These are phyloP conservation scores for Kalanchoe fedtschenkoi DNA, from an alignment of 164 flowering plant species.

Conservation along the genomic window DNA sequence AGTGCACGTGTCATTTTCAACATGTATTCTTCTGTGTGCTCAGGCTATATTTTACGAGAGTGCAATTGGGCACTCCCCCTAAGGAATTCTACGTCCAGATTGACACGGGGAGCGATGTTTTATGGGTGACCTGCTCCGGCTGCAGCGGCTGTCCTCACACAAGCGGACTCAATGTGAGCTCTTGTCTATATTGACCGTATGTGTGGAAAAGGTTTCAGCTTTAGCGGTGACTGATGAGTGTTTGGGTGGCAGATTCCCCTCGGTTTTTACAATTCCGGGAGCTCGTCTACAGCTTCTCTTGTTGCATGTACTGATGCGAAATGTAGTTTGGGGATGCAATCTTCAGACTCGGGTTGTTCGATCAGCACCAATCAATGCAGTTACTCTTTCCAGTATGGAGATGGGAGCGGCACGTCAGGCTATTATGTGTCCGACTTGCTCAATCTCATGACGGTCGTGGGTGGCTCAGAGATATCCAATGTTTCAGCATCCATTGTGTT, in stretches of 20 bases:
- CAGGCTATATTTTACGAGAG: conserved; percentile 81
- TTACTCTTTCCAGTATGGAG: conserved; percentile 81
- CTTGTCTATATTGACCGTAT: neutral
- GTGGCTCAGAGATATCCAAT: conserved; percentile 32
- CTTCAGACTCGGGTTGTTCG: conserved; percentile 55
- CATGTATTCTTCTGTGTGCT: neutral
- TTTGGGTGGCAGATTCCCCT: conserved; percentile 45
- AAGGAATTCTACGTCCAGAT: conserved; percentile 81
- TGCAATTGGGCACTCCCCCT: conserved; percentile 75
- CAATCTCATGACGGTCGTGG: conserved; percentile 41
- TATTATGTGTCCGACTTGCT: conserved; percentile 68
- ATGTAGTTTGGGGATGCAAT: conserved; percentile 48
- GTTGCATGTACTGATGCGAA: conserved; percentile 55
- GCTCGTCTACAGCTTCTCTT: conserved; percentile 51
- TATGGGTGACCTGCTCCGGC: conserved; percentile 76
- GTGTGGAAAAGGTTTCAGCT: neutral
- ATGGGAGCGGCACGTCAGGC: conserved; percentile 91
- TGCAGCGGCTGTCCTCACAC: conserved; percentile 74
- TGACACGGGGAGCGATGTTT: conserved; percentile 93
- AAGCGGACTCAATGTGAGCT: conserved; percentile 69
- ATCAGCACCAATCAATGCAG: conserved; percentile 38
- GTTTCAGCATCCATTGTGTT: conserved; percentile 64
- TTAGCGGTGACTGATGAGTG: neutral
- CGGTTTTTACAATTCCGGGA: conserved; percentile 48
- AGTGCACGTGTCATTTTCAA: conserved; percentile 66